Percentiles rank a stretch among this genome's conserved stretches.
phyloP scores from a whole-genome alignment of 169 alveolate species.

The Cyclospora cayetanensis region DNA sequence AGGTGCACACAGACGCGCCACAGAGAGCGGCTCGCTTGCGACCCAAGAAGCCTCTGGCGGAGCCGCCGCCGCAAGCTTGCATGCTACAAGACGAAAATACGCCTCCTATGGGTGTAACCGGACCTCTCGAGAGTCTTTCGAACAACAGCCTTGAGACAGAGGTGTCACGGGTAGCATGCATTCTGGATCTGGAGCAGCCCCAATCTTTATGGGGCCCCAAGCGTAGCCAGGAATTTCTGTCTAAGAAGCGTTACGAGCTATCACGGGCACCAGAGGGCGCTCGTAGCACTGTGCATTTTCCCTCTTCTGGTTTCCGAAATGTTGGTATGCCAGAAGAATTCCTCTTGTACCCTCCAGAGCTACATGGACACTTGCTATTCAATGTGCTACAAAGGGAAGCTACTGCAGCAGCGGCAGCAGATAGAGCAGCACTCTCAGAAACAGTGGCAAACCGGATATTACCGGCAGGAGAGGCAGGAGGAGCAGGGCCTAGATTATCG shows the following conservation, averaged over 20 bases:
- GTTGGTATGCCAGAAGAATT: constrained; percentile 49
- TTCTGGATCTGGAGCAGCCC: neutral
- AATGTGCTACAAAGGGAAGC: constrained; percentile 37
- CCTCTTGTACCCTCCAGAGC: constrained; percentile 59
- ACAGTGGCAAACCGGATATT: neutral
- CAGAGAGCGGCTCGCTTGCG: neutral
- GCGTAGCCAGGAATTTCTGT: constrained; percentile 49
- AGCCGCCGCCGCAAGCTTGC: neutral
- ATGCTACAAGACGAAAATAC: no score
- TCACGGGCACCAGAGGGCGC: neutral
- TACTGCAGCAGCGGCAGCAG: neutral
- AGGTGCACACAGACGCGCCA: neutral
- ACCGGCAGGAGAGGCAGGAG: no score
- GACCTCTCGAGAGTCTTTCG: no score
- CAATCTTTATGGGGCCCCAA: constrained; percentile 67
- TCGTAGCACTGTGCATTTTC: no score
- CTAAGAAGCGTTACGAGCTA: constrained; percentile 22
- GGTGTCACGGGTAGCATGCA: no score
- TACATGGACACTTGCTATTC: constrained; percentile 59
- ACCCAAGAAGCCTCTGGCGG: no score
- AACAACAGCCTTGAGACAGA: no score
- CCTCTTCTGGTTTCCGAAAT: no score
- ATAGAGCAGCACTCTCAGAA: neutral
- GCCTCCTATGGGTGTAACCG: no score
- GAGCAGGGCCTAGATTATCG: neutral